Evolutionary conservation across 805 yeast species (phyloP).

Genomic region (Maudiozyma turicensis): DNA sequence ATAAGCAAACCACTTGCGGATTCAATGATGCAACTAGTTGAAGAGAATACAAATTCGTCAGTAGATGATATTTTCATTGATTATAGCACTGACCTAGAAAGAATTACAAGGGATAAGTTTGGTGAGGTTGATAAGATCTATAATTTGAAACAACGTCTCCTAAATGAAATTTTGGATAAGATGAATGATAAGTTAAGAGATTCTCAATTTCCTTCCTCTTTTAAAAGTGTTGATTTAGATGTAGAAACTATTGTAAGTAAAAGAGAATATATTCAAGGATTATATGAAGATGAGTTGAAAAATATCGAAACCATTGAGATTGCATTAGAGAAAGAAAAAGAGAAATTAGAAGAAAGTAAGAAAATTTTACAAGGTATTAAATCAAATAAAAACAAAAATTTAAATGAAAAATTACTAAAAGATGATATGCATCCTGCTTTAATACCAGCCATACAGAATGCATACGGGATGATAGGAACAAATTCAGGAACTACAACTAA

Average conservation of each 20-base stretch:
- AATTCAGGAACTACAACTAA: neutral
- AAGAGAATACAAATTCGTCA: conserved; percentile 17
- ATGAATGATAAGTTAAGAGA: conserved; percentile 14
- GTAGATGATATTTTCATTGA: conserved; percentile 17
- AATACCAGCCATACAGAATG: conserved; percentile 21
- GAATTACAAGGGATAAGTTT: conserved; percentile 7
- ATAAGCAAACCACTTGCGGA: conserved; percentile 14
- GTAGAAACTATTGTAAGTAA: conserved; percentile 26
- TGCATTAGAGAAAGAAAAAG: conserved; percentile 15
- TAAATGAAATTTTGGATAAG: conserved; percentile 18
- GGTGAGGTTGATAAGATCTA: conserved; percentile 10
- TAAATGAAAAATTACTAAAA: conserved; percentile 14
- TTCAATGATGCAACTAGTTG: conserved; percentile 16
- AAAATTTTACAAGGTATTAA: conserved; percentile 5
- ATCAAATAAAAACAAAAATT: conserved; percentile 7
- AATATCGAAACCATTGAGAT: conserved; percentile 18
- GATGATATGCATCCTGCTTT: conserved; percentile 22
- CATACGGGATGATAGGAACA: conserved; percentile 15
- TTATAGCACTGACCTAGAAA: conserved; percentile 14
- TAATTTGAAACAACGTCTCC: conserved; percentile 13
- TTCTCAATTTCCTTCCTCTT: conserved; percentile 20
- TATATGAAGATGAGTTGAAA: conserved; percentile 15
- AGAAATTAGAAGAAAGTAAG: conserved; percentile 11
- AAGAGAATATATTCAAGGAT: conserved; percentile 21
- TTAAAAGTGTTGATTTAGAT: conserved; percentile 20